These are phyloP conservation scores for Aspergillus eucalypticola DNA, from an alignment of 2,329 filamentous ascomycete species.

Conservation along the genomic window DNA sequence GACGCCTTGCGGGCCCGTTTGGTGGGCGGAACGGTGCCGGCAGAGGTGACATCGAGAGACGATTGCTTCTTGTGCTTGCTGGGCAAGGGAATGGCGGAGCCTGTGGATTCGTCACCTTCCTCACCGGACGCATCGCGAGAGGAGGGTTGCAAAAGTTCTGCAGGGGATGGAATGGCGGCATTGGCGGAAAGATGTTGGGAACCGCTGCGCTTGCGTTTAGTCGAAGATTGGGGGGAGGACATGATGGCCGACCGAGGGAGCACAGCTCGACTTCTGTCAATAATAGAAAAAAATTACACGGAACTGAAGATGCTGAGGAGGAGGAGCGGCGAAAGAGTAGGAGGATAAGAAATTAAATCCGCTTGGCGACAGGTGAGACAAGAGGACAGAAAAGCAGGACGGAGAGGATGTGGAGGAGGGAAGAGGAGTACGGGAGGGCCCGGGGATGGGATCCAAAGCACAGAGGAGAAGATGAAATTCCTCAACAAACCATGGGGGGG, in stretches of 20 bases:
- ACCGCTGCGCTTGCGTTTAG: constrained; percentile 76
- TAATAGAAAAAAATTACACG: not conserved
- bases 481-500: constrained; percentile 2
- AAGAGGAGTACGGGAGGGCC: constrained; percentile 15
- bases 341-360: not conserved
- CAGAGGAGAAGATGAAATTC: constrained; percentile 3
- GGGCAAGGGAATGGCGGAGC: constrained; percentile 37
- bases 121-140: constrained; percentile 82
- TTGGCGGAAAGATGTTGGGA: constrained; percentile 47
- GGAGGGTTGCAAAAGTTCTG: constrained; percentile 68
- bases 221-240: constrained; percentile 61
- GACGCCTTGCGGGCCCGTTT: constrained; percentile 72
- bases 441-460: constrained; percentile 13
- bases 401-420: constrained; percentile 13
- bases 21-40: constrained; percentile 57
- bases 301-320: not conserved
- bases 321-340: constrained; percentile 5
- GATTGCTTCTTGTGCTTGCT: constrained; percentile 61
- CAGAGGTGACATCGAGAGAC: constrained; percentile 35
- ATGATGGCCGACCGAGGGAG: constrained; percentile 46
- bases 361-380: not conserved
- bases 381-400: constrained; percentile 4
- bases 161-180: constrained; percentile 52
- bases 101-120: constrained; percentile 73
- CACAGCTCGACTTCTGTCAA: constrained; percentile 26